Evolutionary conservation across 257 asterid genomes (phyloP), one percentile per base, ranked within the genome.

Genomic region (Apocynum venetum): DNA sequence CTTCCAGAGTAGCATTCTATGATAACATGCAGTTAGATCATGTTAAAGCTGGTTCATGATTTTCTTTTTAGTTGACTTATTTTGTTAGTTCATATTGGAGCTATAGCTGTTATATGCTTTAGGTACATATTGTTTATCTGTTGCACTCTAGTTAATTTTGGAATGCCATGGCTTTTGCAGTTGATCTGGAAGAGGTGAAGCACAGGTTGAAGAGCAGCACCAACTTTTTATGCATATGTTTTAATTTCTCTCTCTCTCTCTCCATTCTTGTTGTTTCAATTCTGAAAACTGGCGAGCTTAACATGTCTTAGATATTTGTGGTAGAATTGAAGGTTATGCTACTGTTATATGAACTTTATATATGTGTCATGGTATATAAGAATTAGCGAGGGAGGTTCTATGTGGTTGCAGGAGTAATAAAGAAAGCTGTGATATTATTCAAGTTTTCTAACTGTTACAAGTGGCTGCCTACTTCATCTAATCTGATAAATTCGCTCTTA

Each of bases 91-190:
- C 36, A 68, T 43, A 11, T 7, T 19, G 73, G 53, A 43, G 35
- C 35, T 68, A 17, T 20, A 9, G 51, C 15, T 68, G 12, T 68
- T 68, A 68, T 68, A 17, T 68, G 73, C 4, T 10, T 1, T 14
- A 43, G 47, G 19, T 56, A 17, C 8, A 17, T 17, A 47, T 36
- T 53, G 19, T 31, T 9, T 4, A 41, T 19, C 4, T 25, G n/a
- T 1, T 0, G 1, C 44, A 41, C 17, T 47, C 38, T 40, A 47
- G 7, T 73, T 73, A 63, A 72, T 60, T 38, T 72, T 31, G 51
- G 14, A 68, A 68, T 68, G 36, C 10, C 14, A 1, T 3, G 49
- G 61, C 31, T 55, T 46, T 69, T 74, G 83, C 83, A 67, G 83
- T 74, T 75, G 53, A 67, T 66, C 7, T 36, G 14, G 61, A 66